Conservation (phyloP, 306 rosid species). For the Lablab purpureus region DNA sequence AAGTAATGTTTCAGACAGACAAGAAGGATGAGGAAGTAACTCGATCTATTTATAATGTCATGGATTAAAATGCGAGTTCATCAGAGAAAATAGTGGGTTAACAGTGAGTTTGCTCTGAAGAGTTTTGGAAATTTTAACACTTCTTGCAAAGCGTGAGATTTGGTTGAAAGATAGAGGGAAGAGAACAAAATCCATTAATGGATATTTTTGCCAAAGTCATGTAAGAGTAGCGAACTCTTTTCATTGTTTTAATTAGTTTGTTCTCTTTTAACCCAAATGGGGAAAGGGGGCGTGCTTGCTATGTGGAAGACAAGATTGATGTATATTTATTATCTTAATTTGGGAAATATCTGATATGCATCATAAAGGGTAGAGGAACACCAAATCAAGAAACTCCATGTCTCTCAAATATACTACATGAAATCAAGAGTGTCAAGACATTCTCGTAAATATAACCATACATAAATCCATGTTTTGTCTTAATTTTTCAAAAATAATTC, state of each 20-base stretch:
- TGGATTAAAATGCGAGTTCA: neutral
- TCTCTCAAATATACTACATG: slow-evolving; percentile 42
- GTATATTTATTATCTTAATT: slow-evolving; percentile 47
- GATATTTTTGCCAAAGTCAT: neutral
- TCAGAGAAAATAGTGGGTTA: neutral
- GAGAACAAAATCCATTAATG: neutral
- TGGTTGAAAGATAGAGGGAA: neutral
- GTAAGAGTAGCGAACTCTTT: neutral
- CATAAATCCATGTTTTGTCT: neutral
- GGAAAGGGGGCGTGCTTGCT: slow-evolving; percentile 64
- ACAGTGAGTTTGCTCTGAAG: neutral
- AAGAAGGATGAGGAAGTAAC: neutral
- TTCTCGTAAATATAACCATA: neutral
- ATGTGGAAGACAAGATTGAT: slow-evolving; percentile 65
- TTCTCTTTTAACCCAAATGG: slow-evolving; percentile 60
- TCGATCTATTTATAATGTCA: neutral
- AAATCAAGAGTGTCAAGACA: slow-evolving; percentile 49
- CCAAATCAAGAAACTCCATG: slow-evolving; percentile 50
- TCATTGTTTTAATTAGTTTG: slow-evolving; percentile 23
- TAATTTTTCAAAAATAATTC: neutral
- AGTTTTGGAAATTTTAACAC: neutral
- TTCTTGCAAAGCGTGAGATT: neutral
- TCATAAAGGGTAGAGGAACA: slow-evolving; percentile 28
- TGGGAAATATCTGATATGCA: slow-evolving; percentile 51
- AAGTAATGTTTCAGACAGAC: neutral